Base-by-base conservation (phyloP, 495 filamentous ascomycete genomes). In the Hyaloscypha finlandica region DNA sequence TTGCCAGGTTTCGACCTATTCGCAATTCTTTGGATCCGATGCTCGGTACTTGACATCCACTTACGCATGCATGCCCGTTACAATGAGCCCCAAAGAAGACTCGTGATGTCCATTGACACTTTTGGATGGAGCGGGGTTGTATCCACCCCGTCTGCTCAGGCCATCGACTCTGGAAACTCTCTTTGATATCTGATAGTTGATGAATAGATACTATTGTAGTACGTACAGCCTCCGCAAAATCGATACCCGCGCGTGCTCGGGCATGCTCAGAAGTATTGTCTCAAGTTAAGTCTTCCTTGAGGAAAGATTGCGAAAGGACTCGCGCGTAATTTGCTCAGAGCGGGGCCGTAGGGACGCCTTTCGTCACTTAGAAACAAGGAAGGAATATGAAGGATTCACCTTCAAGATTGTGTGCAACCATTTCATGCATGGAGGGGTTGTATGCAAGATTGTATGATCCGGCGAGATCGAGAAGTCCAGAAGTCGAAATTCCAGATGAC, bases 401-500 rank as follows among this genome's bases (percentile, higher is more conserved):
- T 19, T 48, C 42, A 48, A 48, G 11, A 48, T 16, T 48, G 16
- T 48, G 42, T 19, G 42, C 11, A 19, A 48, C 42, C 11, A 11
- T 48, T 19, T 48, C 42, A 48, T 48, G 42, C 42, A 48, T 48
- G 42, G 9, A 48, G 42, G 42, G 42, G 16, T 48, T 19, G 16
- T 48, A 19, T 48, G 42, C 42, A 48, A 48, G 42, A 48, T 48
- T 48, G 42, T 48, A 48, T 48, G 42, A 48, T 48, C 42, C 42
- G 16, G 16, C 16, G 9, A 11, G 16, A 48, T 48, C 42, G 42
- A 48, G 42, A 11, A 19, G 42, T 3, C 11, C 42, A 48, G 42
- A 48, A 16, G 42, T 48, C 6, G 42, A 48, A 48, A 19, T 14
- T 1, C 42, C 42, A 48, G 42, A 48, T 48, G 42, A 48, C 42